Base-by-base conservation (phyloP, 2,329 filamentous ascomycete species). In the Colletotrichum sp. region DNA sequence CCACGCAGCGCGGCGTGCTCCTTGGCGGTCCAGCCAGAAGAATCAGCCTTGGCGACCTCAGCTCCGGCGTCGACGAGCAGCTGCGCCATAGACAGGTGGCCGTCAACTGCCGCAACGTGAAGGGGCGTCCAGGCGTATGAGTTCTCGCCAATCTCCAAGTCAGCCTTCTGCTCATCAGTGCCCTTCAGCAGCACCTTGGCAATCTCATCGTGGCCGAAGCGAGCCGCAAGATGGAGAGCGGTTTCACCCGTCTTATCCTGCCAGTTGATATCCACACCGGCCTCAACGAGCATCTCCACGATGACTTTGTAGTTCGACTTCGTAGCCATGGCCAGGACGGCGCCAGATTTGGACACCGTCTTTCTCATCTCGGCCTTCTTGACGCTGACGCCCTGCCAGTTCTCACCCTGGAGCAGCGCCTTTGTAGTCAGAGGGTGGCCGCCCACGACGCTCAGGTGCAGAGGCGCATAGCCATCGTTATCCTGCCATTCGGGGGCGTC, bases 91-190 rank as follows among this genome's bases (percentile, higher is more conserved):
- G 90, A 86, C 13, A 95, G 84, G 78, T 96, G 94, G 0, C 96
- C 96, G 81, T 99, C 96, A 4, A 99, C 96, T 70, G 94, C 95
- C 12, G 96, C 95, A 78, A 98, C 94, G 81, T 98, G 97, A 15
- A 99, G 88, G n/a, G 97, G 95, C 1, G 97, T 98, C 96, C 97
- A 99, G 5, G 94, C 92, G 82, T 98, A 99, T 0, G 94, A 94
- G 70, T 94, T 94, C 82, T 99, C 97, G 0, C 90, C 86, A 44
- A 98, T 86, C 80, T 98, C 94, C 1, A 96, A 87, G 77, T 98
- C 87, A 1, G 93, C 93, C 81, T 93, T 95, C 79, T 97, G 95
- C 59, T 91, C 88, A 8, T 89, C 85, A 1, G 91, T 93, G 4
- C 95, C 95, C 18, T 93, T 89, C 4, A 99, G 84, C 26, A 99